Base-by-base conservation (phyloP, 2,329 filamentous ascomycete genomes). In the Alternaria consortialis region DNA sequence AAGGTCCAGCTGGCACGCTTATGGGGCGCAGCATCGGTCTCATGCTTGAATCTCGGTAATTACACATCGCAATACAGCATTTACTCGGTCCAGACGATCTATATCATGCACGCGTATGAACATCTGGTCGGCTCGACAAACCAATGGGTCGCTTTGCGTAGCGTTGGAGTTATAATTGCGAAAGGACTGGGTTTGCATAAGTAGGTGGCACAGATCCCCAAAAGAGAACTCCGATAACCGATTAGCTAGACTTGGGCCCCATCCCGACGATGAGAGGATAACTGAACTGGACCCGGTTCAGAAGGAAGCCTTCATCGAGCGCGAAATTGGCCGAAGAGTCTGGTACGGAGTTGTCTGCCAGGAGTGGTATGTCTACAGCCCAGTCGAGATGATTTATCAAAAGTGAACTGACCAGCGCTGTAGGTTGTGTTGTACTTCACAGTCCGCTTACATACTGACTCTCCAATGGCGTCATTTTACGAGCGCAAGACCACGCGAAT, bases 51-150 rank as follows among this genome's bases (percentile, higher is more conserved):
- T 37, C 71, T 80, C 5, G 82, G 80, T 3, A 80, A 83, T 50
- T 85, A 81, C 60, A 83, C 80, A 52, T 82, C 77, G 66, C 66
- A 71, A 57, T 67, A 68, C 51, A 55, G 79, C 70, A 62, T 80
- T 70, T 64, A 74, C 63, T 62, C 74, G 0, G 76, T 84, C 4
- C 80, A 85, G 65, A 79, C 83, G 4, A 83, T 86, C 39, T 73
- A 81, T 9, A 81, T 80, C 1, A 71, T 83, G 31, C 84, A 83
- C n/a, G 80, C 83, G 3, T 81, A 81, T 8, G 83, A 82, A 8
- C 84, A 86, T 68, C 71, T 83, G 15, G 75, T 85, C 1, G 84
- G 83, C 1, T 81, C 80, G 25, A 82, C 82, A 7, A 84, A 83
- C 62, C 80, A 80, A 42, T 83, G 83, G 60, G 80, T 78, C 4